phyloP scores from a whole-genome alignment of 2,329 filamentous ascomycete genomes.

The Claviceps citrina region DNA sequence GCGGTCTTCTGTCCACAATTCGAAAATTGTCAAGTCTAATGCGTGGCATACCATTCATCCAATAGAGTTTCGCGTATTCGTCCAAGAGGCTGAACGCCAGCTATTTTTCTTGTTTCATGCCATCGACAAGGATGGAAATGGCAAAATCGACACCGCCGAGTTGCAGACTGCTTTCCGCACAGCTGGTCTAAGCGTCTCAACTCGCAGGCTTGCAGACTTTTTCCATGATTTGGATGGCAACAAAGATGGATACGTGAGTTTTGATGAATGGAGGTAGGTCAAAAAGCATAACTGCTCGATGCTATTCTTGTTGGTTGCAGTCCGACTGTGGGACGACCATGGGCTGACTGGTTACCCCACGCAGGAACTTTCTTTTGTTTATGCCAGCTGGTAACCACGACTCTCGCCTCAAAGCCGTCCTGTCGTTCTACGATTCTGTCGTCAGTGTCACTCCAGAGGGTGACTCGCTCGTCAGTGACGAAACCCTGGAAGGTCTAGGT shows the following conservation, averaged over 20 bases:
- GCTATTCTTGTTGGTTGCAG: neutral
- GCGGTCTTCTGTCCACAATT: neutral
- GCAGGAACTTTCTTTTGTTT: conserved; percentile 83
- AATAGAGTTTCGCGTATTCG: conserved; percentile 76
- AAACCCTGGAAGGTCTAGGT: conserved; percentile 88
- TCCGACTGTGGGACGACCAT: neutral
- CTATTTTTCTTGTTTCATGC: conserved; percentile 66
- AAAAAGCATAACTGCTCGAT: neutral
- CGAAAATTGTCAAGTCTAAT: neutral
- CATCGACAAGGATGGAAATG: conserved; percentile 76
- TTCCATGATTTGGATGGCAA: conserved; percentile 83
- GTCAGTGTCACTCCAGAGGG: conserved; percentile 85
- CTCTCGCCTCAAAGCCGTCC: conserved; percentile 61
- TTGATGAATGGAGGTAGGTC: conserved; percentile 89
- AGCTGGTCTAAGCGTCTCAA: conserved; percentile 65
- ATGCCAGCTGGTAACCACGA: conserved; percentile 50
- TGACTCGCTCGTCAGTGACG: conserved; percentile 82
- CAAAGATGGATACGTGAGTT: conserved; percentile 73
- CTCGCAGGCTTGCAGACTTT: conserved; percentile 64
- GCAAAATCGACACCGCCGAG: conserved; percentile 75
- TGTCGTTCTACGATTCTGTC: conserved; percentile 83
- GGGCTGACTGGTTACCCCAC: conserved; percentile 7
- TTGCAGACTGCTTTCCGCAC: conserved; percentile 61
- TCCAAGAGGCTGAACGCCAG: conserved; percentile 73
- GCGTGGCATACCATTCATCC: too few relatives aligned